These are phyloP conservation scores for Fagopyrum homotropicum DNA, from an alignment of 148 eudicot genomes.

Conservation along the genomic window DNA sequence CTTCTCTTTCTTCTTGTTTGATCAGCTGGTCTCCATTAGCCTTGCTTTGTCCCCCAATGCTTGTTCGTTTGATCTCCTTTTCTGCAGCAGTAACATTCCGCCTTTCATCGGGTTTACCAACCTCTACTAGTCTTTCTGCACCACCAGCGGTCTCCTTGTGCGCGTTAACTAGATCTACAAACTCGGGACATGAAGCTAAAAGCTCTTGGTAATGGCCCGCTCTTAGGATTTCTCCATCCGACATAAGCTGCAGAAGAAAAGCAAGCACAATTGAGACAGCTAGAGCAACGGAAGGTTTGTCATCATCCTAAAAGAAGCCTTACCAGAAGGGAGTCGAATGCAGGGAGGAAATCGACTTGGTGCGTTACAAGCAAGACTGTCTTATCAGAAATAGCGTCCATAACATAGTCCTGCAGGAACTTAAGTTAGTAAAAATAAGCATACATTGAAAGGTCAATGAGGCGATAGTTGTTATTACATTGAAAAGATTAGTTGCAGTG, in stretches of 20 bases:
- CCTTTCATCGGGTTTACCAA: slow-evolving; percentile 19
- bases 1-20: slow-evolving; percentile 76
- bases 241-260: slow-evolving; percentile 55
- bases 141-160: slow-evolving; percentile 96
- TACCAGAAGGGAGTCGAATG: slow-evolving; percentile 75
- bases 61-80: slow-evolving; percentile 38
- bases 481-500: slow-evolving; percentile 80
- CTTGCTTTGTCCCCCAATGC: slow-evolving; percentile 23
- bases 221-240: slow-evolving; percentile 64
- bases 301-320: slow-evolving; percentile 20
- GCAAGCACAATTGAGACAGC: not conserved
- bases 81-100: slow-evolving; percentile 16
- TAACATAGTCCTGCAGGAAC: slow-evolving; percentile 67
- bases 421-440: not conserved
- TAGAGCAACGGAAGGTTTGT: not conserved
- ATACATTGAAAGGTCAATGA: not conserved
- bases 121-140: slow-evolving; percentile 39
- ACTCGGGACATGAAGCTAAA: slow-evolving; percentile 58
- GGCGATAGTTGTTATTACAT: slow-evolving; percentile 22
- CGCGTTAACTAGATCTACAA: slow-evolving; percentile 68
- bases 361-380: slow-evolving; percentile 89
- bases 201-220: slow-evolving; percentile 58
- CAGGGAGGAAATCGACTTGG: slow-evolving; percentile 97
- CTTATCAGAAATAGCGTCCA: slow-evolving; percentile 73
- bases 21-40: slow-evolving; percentile 52